These are phyloP conservation scores for Aspergillus ustus DNA, from an alignment of 2,329 filamentous ascomycete genomes.

Conservation along the genomic window DNA sequence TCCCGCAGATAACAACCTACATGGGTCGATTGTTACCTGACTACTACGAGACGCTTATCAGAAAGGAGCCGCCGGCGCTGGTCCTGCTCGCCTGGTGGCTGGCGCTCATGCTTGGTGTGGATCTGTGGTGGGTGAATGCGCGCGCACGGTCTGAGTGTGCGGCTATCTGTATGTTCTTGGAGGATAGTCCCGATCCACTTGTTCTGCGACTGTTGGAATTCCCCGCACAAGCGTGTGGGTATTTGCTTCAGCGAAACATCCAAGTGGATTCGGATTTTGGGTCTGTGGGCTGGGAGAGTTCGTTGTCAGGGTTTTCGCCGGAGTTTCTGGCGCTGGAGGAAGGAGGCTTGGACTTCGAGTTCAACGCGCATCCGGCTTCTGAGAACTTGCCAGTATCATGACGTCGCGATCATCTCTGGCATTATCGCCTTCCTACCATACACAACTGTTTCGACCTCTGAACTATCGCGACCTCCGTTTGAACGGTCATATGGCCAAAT, in stretches of 20 bases:
- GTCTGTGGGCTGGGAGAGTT: background rate
- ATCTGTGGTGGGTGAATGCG: constrained; percentile 37
- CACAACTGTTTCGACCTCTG: too few relatives aligned
- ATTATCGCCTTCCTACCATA: background rate
- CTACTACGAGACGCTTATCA: constrained; percentile 34
- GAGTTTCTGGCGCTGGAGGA: background rate
- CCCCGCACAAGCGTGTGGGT: constrained; percentile 40
- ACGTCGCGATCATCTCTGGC: background rate
- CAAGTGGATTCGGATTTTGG: constrained; percentile 18
- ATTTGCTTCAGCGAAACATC: constrained; percentile 31
- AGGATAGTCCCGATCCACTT: constrained; percentile 33
- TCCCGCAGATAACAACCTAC: constrained; percentile 35
- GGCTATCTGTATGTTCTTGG: constrained; percentile 44
- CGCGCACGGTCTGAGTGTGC: constrained; percentile 40
- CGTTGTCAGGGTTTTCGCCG: background rate
- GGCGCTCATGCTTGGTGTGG: constrained; percentile 31
- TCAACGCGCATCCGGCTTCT: background rate
- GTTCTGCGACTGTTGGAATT: constrained; percentile 38
- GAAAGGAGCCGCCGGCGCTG: constrained; percentile 38
- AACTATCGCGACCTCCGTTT: too few relatives aligned
- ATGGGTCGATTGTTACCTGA: constrained; percentile 40
- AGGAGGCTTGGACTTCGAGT: background rate
- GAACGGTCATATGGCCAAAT: background rate
- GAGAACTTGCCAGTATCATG: background rate
- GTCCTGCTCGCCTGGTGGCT: constrained; percentile 44